Conservation (phyloP, 208 protist species). For the Trichomonas gallinae region DNA sequence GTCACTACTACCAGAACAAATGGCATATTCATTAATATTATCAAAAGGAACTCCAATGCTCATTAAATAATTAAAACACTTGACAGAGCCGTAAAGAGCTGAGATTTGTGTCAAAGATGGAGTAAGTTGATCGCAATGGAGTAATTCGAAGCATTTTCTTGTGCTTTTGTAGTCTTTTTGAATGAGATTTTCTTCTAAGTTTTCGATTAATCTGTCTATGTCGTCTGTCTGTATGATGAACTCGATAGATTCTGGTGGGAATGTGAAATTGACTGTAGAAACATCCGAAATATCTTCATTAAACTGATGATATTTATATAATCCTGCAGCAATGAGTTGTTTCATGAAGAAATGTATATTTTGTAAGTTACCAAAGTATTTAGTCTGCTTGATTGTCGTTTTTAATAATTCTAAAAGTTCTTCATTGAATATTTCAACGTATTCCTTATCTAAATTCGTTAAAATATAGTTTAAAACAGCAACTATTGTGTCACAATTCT, state of each 20-base stretch:
- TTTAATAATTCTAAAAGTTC: background rate
- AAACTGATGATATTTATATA: background rate
- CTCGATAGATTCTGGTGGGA: background rate
- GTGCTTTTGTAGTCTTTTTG: background rate
- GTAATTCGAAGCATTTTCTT: background rate
- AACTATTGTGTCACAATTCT: background rate
- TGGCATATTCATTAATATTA: background rate
- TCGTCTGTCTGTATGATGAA: background rate
- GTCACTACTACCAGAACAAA: background rate
- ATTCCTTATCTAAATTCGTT: background rate
- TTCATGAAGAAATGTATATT: background rate
- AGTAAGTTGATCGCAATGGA: background rate
- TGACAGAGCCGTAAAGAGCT: background rate
- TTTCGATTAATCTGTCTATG: background rate
- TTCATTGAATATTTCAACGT: background rate
- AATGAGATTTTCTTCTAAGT: background rate
- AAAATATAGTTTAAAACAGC: background rate
- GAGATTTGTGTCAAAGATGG: background rate
- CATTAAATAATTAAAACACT: background rate
- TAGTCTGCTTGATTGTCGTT: background rate
- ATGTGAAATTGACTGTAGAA: background rate
- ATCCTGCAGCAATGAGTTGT: background rate
- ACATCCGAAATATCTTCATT: background rate
- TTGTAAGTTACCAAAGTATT: background rate
- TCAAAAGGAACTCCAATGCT: background rate